Evolutionary conservation across 176 grass and related monocot genomes (phyloP), one percentile per base, ranked within the genome.

Genomic region (Raddia guianensis): DNA sequence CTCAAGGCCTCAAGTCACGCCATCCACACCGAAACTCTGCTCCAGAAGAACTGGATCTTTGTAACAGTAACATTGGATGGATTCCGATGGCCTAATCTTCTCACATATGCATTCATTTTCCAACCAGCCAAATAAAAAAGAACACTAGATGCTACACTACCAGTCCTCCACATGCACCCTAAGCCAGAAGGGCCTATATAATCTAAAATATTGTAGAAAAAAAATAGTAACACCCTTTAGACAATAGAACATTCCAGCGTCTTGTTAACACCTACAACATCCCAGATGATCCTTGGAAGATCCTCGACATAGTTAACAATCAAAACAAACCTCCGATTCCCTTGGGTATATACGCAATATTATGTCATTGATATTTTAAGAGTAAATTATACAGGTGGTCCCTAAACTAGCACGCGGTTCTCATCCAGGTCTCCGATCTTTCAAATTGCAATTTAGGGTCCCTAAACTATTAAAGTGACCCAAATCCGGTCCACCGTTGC

Each of bases 301-400:
- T 56, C 8, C 20, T 48, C 58, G 51, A 35, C 44, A 79, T 54
- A 40, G 19, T 14, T 56, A 66, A 56, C 50, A 68, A 9, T 57
- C 40, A 16, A 79, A 80, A 46, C 77, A 68, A 55, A 49, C 63
- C 27, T 76, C n/a, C 10, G 13, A 51, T 18, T 66, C 47, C 14
- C 2, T 13, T 66, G 47, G 27, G 2, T 33, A 68, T 61, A 61
- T 19, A 49, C 15, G 16, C 16, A 1, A n/a, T 13, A 34, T 35
- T 66, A 14, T 0, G 27, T 27, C 27, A 27, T 27, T 27, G 27
- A 27, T 27, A 27, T 27, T 27, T 27, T 27, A 27, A 27, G 27
- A 27, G 27, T 27, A 27, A 27, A 27, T 27, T 27, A 27, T 27
- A 27, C 27, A 27, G 27, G 27, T 1, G 27, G 27, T 27, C 27